These are phyloP conservation scores for Polysphondylium violaceum DNA, from an alignment of 78 protist species.

Conservation along the genomic window DNA sequence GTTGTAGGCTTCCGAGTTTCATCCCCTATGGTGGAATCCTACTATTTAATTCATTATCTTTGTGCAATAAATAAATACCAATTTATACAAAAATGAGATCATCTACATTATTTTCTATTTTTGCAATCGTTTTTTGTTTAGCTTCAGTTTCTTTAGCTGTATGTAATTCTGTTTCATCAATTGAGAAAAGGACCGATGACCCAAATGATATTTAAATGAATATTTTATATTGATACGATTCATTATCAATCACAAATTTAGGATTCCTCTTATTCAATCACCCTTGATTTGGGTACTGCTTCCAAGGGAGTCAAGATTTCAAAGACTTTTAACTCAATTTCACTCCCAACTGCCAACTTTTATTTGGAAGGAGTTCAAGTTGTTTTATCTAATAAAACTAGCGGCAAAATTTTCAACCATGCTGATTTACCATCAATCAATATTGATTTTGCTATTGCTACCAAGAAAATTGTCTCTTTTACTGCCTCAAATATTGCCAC, in stretches of 20 bases:
- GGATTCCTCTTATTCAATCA: slow-evolving; percentile 14
- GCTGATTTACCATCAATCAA: neutral
- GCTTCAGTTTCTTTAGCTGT: no score
- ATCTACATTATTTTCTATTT: no score
- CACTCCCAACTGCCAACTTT: slow-evolving; percentile 27
- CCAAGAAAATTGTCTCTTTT: slow-evolving; percentile 54
- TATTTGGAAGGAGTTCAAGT: slow-evolving; percentile 53
- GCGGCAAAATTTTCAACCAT: slow-evolving; percentile 7
- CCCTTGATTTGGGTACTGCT: slow-evolving; percentile 12
- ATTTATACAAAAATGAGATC: no score
- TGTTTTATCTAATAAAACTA: slow-evolving; percentile 11
- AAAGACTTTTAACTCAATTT: neutral
- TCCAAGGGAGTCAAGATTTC: neutral
- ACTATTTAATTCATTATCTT: no score
- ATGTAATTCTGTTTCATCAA: no score
- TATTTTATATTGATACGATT: no score
- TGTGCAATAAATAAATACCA: no score
- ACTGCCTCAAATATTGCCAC: slow-evolving; percentile 40
- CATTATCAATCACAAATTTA: neutral
- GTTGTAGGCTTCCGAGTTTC: no score
- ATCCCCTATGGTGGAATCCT: no score
- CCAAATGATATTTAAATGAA: no score
- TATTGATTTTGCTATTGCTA: slow-evolving; percentile 27
- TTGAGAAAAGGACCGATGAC: no score
- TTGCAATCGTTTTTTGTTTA: no score